Conservation (phyloP, 345 rosid genomes). For the Nasturtium officinale region DNA sequence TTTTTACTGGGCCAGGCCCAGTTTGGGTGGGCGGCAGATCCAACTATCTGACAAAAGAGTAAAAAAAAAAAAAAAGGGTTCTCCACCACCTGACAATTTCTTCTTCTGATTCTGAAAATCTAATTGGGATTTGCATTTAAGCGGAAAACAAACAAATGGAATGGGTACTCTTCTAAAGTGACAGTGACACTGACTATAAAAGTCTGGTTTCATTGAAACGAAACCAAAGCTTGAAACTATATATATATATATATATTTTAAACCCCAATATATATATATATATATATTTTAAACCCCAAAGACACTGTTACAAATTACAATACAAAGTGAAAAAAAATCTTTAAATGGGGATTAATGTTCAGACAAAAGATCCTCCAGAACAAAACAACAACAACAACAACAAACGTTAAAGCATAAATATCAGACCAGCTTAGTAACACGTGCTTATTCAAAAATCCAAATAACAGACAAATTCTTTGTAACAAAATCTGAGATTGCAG, state of each 20-base stretch:
- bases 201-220: constrained; percentile 32
- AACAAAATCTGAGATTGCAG: constrained; percentile 33
- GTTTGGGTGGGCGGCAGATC: constrained; percentile 26
- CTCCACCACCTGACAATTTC: constrained; percentile 31
- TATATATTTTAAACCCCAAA: too few species aligned
- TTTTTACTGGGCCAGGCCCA: constrained; percentile 25
- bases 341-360: neutral
- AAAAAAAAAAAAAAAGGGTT: neutral
- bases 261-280: too few species aligned
- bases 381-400: constrained; percentile 1
- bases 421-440: constrained; percentile 17
- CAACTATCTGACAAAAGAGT: constrained; percentile 18
- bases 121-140: constrained; percentile 28
- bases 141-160: constrained; percentile 4
- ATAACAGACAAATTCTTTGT: constrained; percentile 21
- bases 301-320: constrained; percentile 7
- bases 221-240: constrained; percentile 17
- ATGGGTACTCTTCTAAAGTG: constrained; percentile 19
- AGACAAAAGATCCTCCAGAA: constrained; percentile 19
- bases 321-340: neutral
- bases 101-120: constrained; percentile 34
- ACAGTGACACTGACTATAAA: constrained; percentile 4
- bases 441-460: constrained; percentile 34
- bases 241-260: too few species aligned
- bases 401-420: constrained; percentile 1